Evolutionary conservation across 208 protist species (phyloP), one percentile per base, ranked within the genome.

Genomic region (Naegleria lovaniensis): DNA sequence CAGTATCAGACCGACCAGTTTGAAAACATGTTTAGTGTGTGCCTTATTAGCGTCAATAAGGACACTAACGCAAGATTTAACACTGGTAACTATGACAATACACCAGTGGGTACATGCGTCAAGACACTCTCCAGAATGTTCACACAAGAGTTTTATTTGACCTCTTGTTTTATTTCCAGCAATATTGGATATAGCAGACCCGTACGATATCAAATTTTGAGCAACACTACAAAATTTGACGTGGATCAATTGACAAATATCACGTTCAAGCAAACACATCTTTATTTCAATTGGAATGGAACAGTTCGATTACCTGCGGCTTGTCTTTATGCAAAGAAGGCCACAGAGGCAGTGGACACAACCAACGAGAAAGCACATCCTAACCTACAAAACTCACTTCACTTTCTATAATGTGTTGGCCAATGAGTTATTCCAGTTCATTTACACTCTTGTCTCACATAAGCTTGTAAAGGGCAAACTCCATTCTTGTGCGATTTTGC

Each of bases 201-300:
- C 1, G 29, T 79, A 11, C 19, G 67, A 79, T 79, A 79, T 79
- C 25, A 79, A 79, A 67, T 67, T 67, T 48, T 48, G 43, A 48
- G 43, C 43, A 48, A 48, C 43, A 48, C 43, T 48, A 67, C 11
- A 67, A 29, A 67, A 67, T 67, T 67, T 19, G 19, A 19, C 11
- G 22, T 67, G 1, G 22, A 67, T 67, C 22, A 29, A 29, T 15
- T 29, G 11, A 67, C 55, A 29, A 67, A 29, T 67, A 67, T 67
- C 19, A 29, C 11, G 13, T 29, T 67, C 11, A 67, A 29, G 11
- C 36, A 67, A 67, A 51, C 39, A 25, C 55, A 90, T 40, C 5
- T 36, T 5, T 90, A 90, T 43, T 90, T 48, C 25, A 90, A 90
- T 90, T 90, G 89, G 89, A 25, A 29, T 41, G 89, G 89, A 38